Base-by-base conservation (phyloP, 805 yeast species). In the Ogataea minuta region DNA sequence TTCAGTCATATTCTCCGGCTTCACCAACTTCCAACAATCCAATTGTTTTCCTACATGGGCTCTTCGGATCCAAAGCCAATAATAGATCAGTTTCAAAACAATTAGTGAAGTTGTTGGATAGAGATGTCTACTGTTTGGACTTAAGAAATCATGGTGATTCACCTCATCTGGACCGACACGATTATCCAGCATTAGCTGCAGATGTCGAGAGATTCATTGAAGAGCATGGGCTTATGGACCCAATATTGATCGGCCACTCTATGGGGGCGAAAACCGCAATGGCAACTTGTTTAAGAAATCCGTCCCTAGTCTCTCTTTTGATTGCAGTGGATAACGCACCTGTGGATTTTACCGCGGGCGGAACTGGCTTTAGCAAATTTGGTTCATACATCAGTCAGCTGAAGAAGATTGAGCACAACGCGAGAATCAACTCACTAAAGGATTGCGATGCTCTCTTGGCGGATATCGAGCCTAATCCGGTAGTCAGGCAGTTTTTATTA, bases 191-290 rank as follows among this genome's bases (percentile, higher is more conserved):
- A 2, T 67, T 91, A 66, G 83, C 96, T 0, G 81, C 85, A 0
- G 99, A 91, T 59, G 88, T 91, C n/a, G 88, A 81, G 49, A 52
- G 63, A 13, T 91, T 89, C 56, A 72, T 90, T 9, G 52, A 56
- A 1, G 75, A 74, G 3, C 67, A 71, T 7, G 49, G 60, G 2
- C 50, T 71, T 31, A 49, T 57, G 9, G 70, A 73, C 35, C 83
- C 86, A 0, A 75, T 84, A n/a, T 43, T 84, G 13, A 64, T 84
- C 12, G 95, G 95, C 0, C 93, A 84, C 57, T 83, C 91, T 0
- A 83, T 86, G 93, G 99, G 99, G 6, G 99, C 95, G 4, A 90
- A 91, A 55, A 75, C 91, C 0, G 96, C 83, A 5, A 90, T 91
- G 97, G 89, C 93, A 0, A 68, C 84, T 4, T 81, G 87, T 0